Conservation (phyloP, 2,329 filamentous ascomycete genomes). For the Ophiosphaerella narmari region DNA sequence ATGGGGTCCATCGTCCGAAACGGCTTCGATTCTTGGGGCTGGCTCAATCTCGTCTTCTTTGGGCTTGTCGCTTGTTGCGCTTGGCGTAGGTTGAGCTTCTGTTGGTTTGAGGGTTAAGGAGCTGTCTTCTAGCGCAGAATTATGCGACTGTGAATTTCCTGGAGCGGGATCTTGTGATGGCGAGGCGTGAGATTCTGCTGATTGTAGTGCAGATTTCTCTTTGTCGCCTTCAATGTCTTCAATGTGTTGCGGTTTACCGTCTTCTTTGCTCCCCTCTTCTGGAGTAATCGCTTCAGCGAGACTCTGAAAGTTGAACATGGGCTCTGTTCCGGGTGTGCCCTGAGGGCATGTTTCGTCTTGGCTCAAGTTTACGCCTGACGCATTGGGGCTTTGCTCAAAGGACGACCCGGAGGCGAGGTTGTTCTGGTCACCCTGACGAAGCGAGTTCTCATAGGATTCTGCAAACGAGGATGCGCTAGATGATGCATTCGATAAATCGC, state of each 20-base stretch:
- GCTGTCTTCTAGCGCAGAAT: slow-evolving; percentile 26
- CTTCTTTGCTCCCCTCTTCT: slow-evolving; percentile 55
- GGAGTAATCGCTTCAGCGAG: slow-evolving; percentile 81
- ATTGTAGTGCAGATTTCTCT: slow-evolving; percentile 2
- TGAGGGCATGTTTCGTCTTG: slow-evolving; percentile 35
- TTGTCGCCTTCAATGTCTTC: slow-evolving; percentile 38
- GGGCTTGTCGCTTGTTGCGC: slow-evolving; percentile 5
- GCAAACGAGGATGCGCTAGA: slow-evolving; percentile 78
- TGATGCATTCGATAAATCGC: slow-evolving; percentile 85
- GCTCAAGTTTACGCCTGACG: slow-evolving; percentile 56
- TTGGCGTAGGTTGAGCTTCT: background rate
- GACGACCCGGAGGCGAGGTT: slow-evolving; percentile 50
- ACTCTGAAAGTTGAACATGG: slow-evolving; percentile 90
- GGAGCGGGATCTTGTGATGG: background rate
- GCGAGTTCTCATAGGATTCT: slow-evolving; percentile 61
- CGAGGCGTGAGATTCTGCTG: no score
- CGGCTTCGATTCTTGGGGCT: slow-evolving; percentile 27
- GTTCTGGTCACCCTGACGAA: slow-evolving; percentile 29
- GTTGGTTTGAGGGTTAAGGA: slow-evolving; percentile 34
- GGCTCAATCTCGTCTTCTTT: slow-evolving; percentile 34
- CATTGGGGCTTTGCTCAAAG: slow-evolving; percentile 56
- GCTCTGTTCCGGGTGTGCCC: slow-evolving; percentile 63
- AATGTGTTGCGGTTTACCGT: slow-evolving; percentile 45
- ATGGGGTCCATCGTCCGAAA: slow-evolving; percentile 20
- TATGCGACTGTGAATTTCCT: background rate